Conservation (phyloP, 176 grass and related monocot genomes). For the Oryza brachyantha region DNA sequence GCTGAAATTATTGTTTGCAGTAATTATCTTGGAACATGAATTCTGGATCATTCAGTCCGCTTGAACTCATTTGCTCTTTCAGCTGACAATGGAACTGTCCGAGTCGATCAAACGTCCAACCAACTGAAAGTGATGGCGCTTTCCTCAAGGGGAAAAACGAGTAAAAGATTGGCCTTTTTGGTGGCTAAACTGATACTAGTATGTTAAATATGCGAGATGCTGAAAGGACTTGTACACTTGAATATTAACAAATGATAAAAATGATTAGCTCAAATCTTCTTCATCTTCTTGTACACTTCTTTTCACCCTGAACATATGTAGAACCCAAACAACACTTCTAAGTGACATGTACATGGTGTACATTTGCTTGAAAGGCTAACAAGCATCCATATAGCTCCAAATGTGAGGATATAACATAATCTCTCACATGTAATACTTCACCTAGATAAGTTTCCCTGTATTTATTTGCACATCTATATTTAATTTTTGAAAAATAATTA, state of each 20-base stretch:
- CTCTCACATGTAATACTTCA: neutral
- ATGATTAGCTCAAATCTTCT: neutral
- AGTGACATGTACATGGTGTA: neutral
- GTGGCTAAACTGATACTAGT: neutral
- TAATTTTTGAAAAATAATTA: neutral
- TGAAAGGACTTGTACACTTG: neutral
- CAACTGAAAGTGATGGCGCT: neutral
- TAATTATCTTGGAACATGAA: neutral
- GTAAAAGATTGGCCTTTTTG: too few relatives aligned
- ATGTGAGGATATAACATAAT: neutral
- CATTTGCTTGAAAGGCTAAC: neutral
- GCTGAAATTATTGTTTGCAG: neutral
- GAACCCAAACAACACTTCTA: neutral
- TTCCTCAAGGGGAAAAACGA: neutral
- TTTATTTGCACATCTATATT: neutral
- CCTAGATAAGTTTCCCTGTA: neutral
- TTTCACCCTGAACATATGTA: neutral
- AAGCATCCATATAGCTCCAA: neutral
- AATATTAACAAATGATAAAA: neutral
- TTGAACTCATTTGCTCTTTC: neutral
- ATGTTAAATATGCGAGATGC: neutral
- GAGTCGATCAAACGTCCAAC: neutral
- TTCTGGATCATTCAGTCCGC: neutral
- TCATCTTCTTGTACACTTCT: neutral
- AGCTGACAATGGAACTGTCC: neutral